These are phyloP conservation scores for Antitrichia curtipendula DNA, from an alignment of 225 moss, liverwort and hornwort species.

Conservation along the genomic window DNA sequence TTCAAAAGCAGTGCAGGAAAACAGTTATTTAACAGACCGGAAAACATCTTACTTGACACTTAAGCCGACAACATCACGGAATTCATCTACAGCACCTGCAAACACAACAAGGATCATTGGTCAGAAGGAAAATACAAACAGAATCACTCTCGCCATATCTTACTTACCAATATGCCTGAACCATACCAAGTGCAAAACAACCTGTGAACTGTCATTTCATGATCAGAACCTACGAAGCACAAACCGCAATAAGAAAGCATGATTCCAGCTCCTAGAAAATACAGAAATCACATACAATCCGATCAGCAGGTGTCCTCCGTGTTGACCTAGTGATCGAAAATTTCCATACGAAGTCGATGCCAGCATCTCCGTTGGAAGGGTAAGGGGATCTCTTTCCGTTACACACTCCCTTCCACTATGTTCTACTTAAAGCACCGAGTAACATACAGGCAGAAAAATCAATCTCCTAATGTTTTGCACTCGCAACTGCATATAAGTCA, in stretches of 20 bases:
- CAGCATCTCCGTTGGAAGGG: background rate
- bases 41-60: conserved; percentile 6
- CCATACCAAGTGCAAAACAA: background rate
- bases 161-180: background rate
- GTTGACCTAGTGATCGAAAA: background rate
- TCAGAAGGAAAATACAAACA: background rate
- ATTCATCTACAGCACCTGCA: conserved; percentile 60
- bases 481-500: background rate
- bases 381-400: background rate
- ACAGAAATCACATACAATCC: background rate
- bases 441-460: background rate
- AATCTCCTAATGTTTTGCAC: background rate
- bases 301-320: background rate
- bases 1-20: background rate
- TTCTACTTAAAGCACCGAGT: background rate
- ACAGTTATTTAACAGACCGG: background rate
- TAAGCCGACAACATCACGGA: conserved; percentile 26
- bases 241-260: background rate
- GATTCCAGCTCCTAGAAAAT: background rate
- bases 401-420: background rate
- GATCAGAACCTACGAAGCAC: background rate
- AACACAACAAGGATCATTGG: background rate
- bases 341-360: background rate
- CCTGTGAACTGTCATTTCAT: background rate
- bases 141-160: background rate